A percentile compares a stretch with the other conserved stretches of the same genome.
Evolutionary conservation across 1,284 basidiomycete species (phyloP).

Genomic region (Veloboletus limbatus): DNA sequence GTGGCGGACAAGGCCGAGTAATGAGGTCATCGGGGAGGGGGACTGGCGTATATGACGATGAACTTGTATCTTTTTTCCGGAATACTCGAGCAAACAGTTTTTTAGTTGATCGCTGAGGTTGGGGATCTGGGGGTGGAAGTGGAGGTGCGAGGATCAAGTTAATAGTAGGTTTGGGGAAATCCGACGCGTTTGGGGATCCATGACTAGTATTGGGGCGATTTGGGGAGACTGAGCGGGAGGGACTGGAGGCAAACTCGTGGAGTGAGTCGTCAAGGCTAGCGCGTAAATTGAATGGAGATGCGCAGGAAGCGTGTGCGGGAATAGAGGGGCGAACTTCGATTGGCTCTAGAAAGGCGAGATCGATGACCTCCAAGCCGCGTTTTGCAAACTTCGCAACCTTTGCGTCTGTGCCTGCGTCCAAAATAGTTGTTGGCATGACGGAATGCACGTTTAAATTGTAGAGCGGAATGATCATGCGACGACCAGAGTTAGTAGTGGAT

Average conservation of each 20-base stretch:
- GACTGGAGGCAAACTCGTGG: slow-evolving; percentile 22
- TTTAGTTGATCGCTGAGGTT: slow-evolving; percentile 40
- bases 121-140: slow-evolving; percentile 25
- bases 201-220: slow-evolving; percentile 7
- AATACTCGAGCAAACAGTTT: slow-evolving; percentile 76
- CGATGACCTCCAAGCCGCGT: slow-evolving; percentile 79
- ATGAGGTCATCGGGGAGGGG: slow-evolving; percentile 10
- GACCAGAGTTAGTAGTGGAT: slow-evolving; percentile 45
- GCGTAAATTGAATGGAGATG: slow-evolving; percentile 13
- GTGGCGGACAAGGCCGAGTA: slow-evolving; percentile 21
- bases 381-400: slow-evolving; percentile 90
- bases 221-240: slow-evolving; percentile 14
- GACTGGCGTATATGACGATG: slow-evolving; percentile 15
- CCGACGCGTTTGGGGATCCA: neutral
- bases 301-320: slow-evolving; percentile 9
- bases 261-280: slow-evolving; percentile 27
- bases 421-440: slow-evolving; percentile 87
- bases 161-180: slow-evolving; percentile 13
- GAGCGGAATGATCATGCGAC: slow-evolving; percentile 84
- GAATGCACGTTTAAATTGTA: slow-evolving; percentile 94
- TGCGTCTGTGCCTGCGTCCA: slow-evolving; percentile 92
- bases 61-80: slow-evolving; percentile 50
- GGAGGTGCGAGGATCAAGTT: slow-evolving; percentile 25
- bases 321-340: slow-evolving; percentile 66
- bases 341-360: slow-evolving; percentile 75